A percentile compares a stretch with the other conserved stretches of the same genome.
phyloP scores from a whole-genome alignment of 202 grass and related monocot genomes.

The Setaria viridis region DNA sequence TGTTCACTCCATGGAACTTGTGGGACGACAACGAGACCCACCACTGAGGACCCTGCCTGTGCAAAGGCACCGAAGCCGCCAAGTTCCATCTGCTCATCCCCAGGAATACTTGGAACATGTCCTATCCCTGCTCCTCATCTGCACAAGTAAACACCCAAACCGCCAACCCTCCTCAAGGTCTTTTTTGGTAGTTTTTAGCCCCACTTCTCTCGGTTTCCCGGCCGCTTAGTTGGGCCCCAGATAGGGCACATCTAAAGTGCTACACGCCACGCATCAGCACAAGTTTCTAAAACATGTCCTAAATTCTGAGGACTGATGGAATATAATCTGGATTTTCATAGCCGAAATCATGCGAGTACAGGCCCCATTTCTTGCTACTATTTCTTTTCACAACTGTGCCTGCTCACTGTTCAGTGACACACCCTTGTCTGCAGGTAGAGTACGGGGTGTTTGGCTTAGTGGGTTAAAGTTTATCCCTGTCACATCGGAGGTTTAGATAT shows the following conservation, averaged over 20 bases:
- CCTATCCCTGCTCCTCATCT: slow-evolving; percentile 48
- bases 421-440: slow-evolving; percentile 5
- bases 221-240: slow-evolving; percentile 37
- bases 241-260: slow-evolving; percentile 19
- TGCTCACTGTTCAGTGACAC: slow-evolving; percentile 19
- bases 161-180: slow-evolving; percentile 33
- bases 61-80: slow-evolving; percentile 9
- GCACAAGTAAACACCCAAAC: slow-evolving; percentile 35
- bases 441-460: too few species aligned
- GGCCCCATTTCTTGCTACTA: not conserved
- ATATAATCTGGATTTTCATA: slow-evolving; percentile 11
- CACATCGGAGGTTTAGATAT: too few species aligned
- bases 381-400: not conserved
- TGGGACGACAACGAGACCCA: slow-evolving; percentile 50
- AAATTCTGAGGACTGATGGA: slow-evolving; percentile 35
- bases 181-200: slow-evolving; percentile 44
- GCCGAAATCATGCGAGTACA: slow-evolving; percentile 24
- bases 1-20: slow-evolving; percentile 41
- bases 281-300: slow-evolving; percentile 64
- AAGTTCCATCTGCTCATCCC: slow-evolving; percentile 39
- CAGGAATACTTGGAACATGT: slow-evolving; percentile 72
- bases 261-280: slow-evolving; percentile 46
- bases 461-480: too few species aligned
- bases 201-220: slow-evolving; percentile 64
- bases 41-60: slow-evolving; percentile 48